phyloP scores from a whole-genome alignment of 345 rosid species.

The Schrenkiella parvula region DNA sequence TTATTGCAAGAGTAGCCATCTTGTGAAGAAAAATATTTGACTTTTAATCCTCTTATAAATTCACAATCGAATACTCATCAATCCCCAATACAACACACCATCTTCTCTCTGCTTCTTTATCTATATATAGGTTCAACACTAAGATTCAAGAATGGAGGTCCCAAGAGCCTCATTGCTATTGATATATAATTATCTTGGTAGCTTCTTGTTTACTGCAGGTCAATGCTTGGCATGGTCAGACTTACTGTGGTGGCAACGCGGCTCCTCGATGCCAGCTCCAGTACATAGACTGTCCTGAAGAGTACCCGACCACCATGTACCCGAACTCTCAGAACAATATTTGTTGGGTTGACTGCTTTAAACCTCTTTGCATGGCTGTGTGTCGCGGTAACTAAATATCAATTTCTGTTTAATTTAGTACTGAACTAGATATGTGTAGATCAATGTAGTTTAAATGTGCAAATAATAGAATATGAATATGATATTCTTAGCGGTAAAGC shows the following conservation, averaged over 20 bases:
- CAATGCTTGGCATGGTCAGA: slow-evolving; percentile 15
- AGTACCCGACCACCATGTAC: slow-evolving; percentile 20
- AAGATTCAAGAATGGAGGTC: not conserved
- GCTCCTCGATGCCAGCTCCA: slow-evolving; percentile 20
- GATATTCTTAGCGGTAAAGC: not conserved
- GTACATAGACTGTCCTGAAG: slow-evolving; percentile 22
- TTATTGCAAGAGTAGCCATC: not conserved
- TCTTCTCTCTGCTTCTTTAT: not conserved
- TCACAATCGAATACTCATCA: not conserved
- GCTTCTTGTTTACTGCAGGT: slow-evolving; percentile 1
- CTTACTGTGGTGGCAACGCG: slow-evolving; percentile 5
- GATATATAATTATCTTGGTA: not conserved
- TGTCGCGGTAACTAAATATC: slow-evolving; percentile 21
- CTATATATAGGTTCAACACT: not conserved
- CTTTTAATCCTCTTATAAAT: not conserved
- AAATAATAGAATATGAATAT: not conserved
- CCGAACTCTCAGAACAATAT: slow-evolving; percentile 14
- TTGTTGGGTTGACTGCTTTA: slow-evolving; percentile 30
- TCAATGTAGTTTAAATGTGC: not conserved
- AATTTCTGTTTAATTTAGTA: not conserved
- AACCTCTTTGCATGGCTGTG: slow-evolving; percentile 23
- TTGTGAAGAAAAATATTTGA: not conserved
- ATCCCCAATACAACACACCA: not conserved
- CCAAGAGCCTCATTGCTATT: not conserved
- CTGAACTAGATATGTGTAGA: not conserved